Base-by-base conservation (phyloP, 805 yeast species). In the Candida ovalis region DNA sequence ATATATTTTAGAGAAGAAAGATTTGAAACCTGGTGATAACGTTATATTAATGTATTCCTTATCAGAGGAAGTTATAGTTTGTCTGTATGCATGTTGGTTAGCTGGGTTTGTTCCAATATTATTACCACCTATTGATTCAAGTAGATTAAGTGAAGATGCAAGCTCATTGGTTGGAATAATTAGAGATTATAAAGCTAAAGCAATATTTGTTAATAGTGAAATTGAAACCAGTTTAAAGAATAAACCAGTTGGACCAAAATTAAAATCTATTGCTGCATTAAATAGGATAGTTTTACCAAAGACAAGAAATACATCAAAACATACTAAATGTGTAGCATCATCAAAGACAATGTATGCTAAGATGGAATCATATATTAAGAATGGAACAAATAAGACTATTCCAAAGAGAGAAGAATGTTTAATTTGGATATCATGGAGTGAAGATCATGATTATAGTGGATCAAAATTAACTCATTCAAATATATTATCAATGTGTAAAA, bases 41-140 rank as follows among this genome's bases (percentile, higher is more conserved):
- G 92, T 89, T 3, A 74, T 90, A 3, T 69, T 94, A 58, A 84
- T 90, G 84, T 90, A 88, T 62, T 85, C 96, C 0, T 77, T 92
- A 41, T 81, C 90, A 1, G 96, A 91, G 48, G 98, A 94, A 52
- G 92, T 80, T 60, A 80, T 85, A 4, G 80, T 88, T 25, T 88
- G 96, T 2, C 73, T 90, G 1, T 81, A 83, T 65, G 97, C 99
- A 0, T 92, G 98, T 62, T 78, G 92, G 63, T 68, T 84, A 47
- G 78, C 90, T 45, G 96, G 97, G 8, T 48, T 89, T 4, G 75
- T 87, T 2, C 88, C 94, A 0, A 75, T 92, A 15, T 94, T 96
- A 0, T 65, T 89, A 62, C 70, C 82, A 9, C 90, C 95, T 0
- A 68, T 90, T 37, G 89, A 85, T 41, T 12, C 53, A 1, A 50